A percentile compares a stretch with the other conserved stretches of the same genome.
Conservation (phyloP, 1,284 basidiomycete genomes). For the Leccinum subrobustum region DNA sequence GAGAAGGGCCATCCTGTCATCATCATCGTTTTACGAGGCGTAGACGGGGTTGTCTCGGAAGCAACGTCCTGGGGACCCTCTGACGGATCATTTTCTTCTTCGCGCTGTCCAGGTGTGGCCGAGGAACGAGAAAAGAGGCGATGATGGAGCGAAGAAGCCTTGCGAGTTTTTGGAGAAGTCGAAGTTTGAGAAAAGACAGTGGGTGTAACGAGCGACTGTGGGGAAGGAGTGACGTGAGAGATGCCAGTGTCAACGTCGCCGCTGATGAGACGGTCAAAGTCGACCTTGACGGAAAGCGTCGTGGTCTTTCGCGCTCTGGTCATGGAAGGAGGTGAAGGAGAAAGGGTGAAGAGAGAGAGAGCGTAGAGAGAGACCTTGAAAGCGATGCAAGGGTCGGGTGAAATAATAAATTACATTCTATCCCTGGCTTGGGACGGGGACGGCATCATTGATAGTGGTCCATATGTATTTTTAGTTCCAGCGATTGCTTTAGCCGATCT, state of each 20-base stretch:
- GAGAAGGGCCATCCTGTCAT: constrained; percentile 29
- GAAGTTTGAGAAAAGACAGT: constrained; percentile 23
- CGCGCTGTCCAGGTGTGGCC: constrained; percentile 8
- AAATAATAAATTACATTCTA: not conserved
- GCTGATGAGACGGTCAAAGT: constrained; percentile 34
- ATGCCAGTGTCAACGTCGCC: constrained; percentile 21
- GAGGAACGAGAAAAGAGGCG: constrained; percentile 31
- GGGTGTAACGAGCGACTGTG: constrained; percentile 23
- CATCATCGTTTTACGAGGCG: constrained; percentile 28
- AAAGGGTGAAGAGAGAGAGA: constrained; percentile 1
- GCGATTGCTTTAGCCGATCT: not conserved
- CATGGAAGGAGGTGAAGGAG: constrained; percentile 19
- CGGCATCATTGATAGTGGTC: not conserved
- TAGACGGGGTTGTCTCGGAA: constrained; percentile 1
- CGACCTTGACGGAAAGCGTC: constrained; percentile 25
- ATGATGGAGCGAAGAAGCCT: constrained; percentile 30
- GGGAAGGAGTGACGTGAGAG: constrained; percentile 1
- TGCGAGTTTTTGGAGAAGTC: constrained; percentile 14
- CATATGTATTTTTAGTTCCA: not conserved
- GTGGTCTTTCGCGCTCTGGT: constrained; percentile 30
- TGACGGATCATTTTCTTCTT: constrained; percentile 3
- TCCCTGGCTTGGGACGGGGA: not conserved
- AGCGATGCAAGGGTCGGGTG: constrained; percentile 22
- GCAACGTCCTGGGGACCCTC: constrained; percentile 15
- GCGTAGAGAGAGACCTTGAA: constrained; percentile 7